Conservation (phyloP, 345 rosid genomes). For the rapeseed (Brassica napus) region DNA sequence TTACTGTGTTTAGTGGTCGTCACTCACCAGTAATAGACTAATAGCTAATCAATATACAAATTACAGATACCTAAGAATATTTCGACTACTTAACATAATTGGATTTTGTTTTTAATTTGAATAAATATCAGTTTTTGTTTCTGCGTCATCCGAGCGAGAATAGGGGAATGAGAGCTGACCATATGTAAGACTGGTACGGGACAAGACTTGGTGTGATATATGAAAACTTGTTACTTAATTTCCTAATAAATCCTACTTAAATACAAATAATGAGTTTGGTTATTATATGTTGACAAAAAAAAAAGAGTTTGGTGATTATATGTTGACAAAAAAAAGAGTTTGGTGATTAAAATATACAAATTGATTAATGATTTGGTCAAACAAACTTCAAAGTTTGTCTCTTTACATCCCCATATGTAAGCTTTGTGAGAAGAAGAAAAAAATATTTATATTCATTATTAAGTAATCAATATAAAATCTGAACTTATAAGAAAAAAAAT, state of each 20-base stretch:
- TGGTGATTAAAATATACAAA: background rate
- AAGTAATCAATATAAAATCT: background rate
- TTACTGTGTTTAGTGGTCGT: background rate
- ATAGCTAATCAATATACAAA: background rate
- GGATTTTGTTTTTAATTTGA: background rate
- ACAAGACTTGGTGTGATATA: constrained; percentile 19
- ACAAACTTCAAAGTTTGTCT: constrained; percentile 24
- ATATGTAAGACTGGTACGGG: no score
- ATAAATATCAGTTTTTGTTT: background rate
- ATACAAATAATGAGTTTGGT: background rate
- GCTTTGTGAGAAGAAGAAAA: background rate
- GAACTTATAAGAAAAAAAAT: background rate
- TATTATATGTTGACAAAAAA: no score
- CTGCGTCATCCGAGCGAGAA: no score
- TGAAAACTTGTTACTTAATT: background rate
- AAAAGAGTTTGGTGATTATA: no score
- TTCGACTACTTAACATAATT: background rate
- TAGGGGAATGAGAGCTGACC: no score
- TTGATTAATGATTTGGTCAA: constrained; percentile 5
- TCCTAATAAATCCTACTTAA: background rate
- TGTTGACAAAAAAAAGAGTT: background rate
- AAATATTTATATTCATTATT: background rate
- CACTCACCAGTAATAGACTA: background rate
- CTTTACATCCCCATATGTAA: background rate
- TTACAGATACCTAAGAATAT: background rate